phyloP scores from a whole-genome alignment of 2,329 filamentous ascomycete species.

The Fusarium redolens region DNA sequence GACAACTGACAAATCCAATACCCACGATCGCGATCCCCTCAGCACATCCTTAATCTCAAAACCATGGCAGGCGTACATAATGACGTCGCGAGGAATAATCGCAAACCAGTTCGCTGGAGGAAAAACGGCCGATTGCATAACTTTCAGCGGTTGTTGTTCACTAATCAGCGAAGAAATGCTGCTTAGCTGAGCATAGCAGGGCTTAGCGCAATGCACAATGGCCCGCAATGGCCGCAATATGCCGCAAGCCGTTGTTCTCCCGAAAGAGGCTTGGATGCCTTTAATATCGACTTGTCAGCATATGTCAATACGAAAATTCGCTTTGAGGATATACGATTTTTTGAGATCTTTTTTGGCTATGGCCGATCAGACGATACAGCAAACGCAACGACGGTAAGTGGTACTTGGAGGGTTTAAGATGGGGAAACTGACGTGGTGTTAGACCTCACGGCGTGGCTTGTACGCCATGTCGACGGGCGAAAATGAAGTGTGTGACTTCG shows the following conservation, averaged over 20 bases:
- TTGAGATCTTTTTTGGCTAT: too few relatives aligned
- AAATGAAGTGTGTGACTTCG: constrained; percentile 18
- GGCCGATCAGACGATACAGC: not conserved
- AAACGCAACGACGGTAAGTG: not conserved
- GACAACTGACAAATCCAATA: not conserved
- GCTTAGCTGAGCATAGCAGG: not conserved
- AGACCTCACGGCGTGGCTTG: not conserved
- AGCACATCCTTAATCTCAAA: not conserved
- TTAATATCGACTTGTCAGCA: not conserved
- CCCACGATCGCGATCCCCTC: not conserved
- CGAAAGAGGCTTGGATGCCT: not conserved
- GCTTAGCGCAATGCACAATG: not conserved
- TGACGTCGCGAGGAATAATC: not conserved
- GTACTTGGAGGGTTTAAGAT: too few relatives aligned
- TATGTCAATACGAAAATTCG: not conserved
- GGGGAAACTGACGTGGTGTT: too few relatives aligned
- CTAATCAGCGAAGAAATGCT: not conserved
- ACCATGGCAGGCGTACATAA: not conserved
- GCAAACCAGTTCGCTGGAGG: not conserved
- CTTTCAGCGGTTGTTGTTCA: not conserved
- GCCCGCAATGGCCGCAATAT: too few relatives aligned
- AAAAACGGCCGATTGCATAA: not conserved
- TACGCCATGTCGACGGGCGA: not conserved
- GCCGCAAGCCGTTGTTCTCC: too few relatives aligned
- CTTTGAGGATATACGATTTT: too few relatives aligned